Percentiles rank a stretch among this genome's conserved stretches.
phyloP scores from a whole-genome alignment of 441 rosid species.

The Croton setiger region DNA sequence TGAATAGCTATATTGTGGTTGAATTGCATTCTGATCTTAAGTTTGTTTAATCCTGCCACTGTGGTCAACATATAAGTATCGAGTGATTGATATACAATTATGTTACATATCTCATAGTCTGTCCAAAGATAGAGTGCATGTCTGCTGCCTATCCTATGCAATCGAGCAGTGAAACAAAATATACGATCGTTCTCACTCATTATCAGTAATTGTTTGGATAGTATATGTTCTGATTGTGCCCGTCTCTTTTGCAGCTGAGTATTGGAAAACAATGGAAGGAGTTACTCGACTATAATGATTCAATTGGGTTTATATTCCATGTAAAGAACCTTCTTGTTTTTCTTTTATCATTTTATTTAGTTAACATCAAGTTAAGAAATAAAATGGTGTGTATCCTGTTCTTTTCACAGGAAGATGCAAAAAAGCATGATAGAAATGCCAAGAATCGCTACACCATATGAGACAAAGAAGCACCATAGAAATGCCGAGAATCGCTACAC shows the following conservation, averaged over 20 bases:
- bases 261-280: constrained; percentile 93
- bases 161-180: neutral
- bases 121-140: neutral
- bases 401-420: constrained; percentile 67
- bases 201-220: neutral
- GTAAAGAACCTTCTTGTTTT: constrained; percentile 35
- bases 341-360: neutral
- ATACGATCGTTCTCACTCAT: too few relatives aligned
- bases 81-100: too few relatives aligned
- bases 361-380: neutral
- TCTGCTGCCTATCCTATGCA: neutral
- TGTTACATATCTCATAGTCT: neutral
- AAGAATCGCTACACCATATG: constrained; percentile 55
- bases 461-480: constrained; percentile 54
- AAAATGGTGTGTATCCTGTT: neutral
- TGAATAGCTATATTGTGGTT: neutral
- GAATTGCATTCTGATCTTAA: neutral
- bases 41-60: neutral
- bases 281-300: constrained; percentile 54
- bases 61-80: too few relatives aligned
- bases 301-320: constrained; percentile 74
- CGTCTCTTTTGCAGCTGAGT: constrained; percentile 49
- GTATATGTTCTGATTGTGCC: neutral
- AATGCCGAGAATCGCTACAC: constrained; percentile 57
- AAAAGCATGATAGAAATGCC: constrained; percentile 46